Evolutionary conservation across 2,329 filamentous ascomycete genomes (phyloP).

Genomic region (Fusarium begoniae): DNA sequence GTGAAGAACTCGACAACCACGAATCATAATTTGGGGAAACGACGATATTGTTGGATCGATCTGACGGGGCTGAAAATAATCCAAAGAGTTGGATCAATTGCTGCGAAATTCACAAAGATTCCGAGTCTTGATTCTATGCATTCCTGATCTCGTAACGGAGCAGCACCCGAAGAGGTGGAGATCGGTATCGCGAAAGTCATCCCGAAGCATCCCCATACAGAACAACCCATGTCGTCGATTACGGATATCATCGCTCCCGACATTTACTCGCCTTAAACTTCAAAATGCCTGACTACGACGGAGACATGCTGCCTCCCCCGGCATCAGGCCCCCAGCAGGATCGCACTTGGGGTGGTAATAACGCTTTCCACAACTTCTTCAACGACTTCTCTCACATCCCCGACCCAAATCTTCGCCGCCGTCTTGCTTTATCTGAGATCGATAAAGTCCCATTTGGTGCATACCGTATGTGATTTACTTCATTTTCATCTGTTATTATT

Average conservation of each 20-base stretch:
- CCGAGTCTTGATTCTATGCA: constrained; percentile 16
- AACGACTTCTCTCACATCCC: constrained; percentile 72
- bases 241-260: constrained; percentile 34
- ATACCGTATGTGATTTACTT: constrained; percentile 60
- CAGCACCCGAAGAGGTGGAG: constrained; percentile 27
- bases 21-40: background rate
- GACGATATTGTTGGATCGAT: background rate
- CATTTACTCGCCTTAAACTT: constrained; percentile 36
- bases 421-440: constrained; percentile 80
- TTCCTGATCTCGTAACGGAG: constrained; percentile 8
- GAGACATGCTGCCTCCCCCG: constrained; percentile 55
- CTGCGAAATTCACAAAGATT: background rate
- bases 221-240: constrained; percentile 42
- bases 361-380: constrained; percentile 79
- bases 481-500: background rate
- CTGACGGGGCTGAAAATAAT: background rate
- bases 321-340: constrained; percentile 45
- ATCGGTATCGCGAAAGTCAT: constrained; percentile 30
- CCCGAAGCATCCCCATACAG: constrained; percentile 10
- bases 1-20: background rate
- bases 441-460: constrained; percentile 81
- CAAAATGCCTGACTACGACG: constrained; percentile 45
- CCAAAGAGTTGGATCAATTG: background rate
- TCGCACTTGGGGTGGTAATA: constrained; percentile 69
- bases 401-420: constrained; percentile 80